Evolutionary conservation across 2,329 filamentous ascomycete genomes (phyloP), one percentile per base, ranked within the genome.

Genomic region (Monosporascus cannonballus): DNA sequence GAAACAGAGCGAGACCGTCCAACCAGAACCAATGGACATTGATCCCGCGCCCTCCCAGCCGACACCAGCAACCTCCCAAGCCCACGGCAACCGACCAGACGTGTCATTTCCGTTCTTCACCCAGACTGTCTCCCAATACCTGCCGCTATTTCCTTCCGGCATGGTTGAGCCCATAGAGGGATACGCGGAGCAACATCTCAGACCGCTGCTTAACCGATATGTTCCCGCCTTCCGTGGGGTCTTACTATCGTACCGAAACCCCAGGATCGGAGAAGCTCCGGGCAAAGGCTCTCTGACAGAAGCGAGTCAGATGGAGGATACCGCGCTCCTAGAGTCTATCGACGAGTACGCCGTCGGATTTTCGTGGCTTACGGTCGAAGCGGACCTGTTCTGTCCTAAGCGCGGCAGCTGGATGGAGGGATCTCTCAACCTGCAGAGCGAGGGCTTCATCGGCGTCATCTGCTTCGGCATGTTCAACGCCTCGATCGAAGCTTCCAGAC

Each of bases 381-480:
- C 96, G 56, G 77, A 95, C 45, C 74, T 97, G 18, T 95, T 96
- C 67, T 81, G 87, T 34, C 93, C 94, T 0, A 76, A 79, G 50
- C 81, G 82, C 46, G 89, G 89, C 37, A 83, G 85, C 8, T 84
- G 80, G 70, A 80, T 97, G 65, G 86, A 92, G 59, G 94, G 90
- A 11, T 85, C 80, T 60, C 81, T 96, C 52, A 94, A 93, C 63
- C 76, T 96, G 30, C 90, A 96, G 67, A 93, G 87, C 47, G 89
- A 94, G 61, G 90, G 90, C 6, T 90, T 96, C 65, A 79, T 99
- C 6, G 92, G 93, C 20, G 81, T 96, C 3, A 84, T 95, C 11
- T 94, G 90, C 68, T 92, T 90, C 72, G 93, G 93, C 69, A 83
- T 90, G 59, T 97, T 97, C 77, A 96, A 94, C 61, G 89, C 93